phyloP scores from a whole-genome alignment of 768 basidiomycete species.

The Naganishia vishniacii region DNA sequence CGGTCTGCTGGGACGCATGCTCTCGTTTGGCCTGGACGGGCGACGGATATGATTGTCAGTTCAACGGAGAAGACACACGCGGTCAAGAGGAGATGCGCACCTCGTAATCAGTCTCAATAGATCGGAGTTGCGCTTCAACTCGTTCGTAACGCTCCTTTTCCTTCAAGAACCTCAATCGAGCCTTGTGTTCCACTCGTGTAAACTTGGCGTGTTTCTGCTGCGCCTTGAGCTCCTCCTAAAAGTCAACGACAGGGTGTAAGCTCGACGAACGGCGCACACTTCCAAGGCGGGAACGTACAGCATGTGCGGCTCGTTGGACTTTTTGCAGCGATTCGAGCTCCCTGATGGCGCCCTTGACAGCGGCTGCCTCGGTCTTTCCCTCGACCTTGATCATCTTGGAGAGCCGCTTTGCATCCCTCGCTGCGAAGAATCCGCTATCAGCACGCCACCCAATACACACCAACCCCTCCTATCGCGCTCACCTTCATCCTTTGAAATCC shows the following conservation, averaged over 20 bases:
- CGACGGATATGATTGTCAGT: no score
- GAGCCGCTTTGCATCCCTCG: constrained; percentile 56
- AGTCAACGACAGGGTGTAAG: not conserved
- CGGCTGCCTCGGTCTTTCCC: constrained; percentile 62
- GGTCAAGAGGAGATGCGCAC: no score
- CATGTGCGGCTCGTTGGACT: constrained; percentile 59
- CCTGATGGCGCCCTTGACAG: constrained; percentile 59
- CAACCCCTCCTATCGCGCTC: not conserved
- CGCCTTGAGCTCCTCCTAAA: constrained; percentile 58
- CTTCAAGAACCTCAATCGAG: constrained; percentile 59
- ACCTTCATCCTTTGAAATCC: constrained; percentile 26
- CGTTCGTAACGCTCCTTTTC: constrained; percentile 54
- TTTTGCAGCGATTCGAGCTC: constrained; percentile 65
- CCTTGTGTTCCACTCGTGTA: constrained; percentile 59
- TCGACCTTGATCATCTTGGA: constrained; percentile 68
- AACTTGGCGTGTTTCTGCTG: constrained; percentile 57
- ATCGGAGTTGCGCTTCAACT: constrained; percentile 44
- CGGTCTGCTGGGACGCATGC: constrained; percentile 59
- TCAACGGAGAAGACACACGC: no score
- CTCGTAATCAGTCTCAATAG: constrained; percentile 47
- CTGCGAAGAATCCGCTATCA: not conserved
- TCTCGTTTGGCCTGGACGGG: constrained; percentile 52
- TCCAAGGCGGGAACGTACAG: not conserved
- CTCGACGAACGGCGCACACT: no score
- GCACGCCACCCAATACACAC: not conserved